Evolutionary conservation across 345 rosid genomes (phyloP).

Genomic region (Populus ilicifolia): DNA sequence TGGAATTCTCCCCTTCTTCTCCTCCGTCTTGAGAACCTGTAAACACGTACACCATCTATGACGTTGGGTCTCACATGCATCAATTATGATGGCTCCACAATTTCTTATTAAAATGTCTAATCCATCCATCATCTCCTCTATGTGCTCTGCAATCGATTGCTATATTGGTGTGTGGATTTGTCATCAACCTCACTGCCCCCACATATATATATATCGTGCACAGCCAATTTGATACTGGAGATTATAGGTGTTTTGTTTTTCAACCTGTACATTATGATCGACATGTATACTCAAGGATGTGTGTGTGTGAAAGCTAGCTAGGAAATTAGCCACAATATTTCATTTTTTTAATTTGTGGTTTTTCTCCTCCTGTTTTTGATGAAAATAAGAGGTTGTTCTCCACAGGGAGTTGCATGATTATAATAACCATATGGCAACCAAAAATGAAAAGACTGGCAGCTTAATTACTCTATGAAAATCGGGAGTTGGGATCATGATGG

Average conservation of each 20-base stretch:
- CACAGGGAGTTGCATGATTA: neutral
- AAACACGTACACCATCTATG: neutral
- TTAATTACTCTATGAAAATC: neutral
- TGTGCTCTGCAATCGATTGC: constrained; percentile 25
- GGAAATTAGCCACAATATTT: neutral
- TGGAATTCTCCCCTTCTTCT: constrained; percentile 15
- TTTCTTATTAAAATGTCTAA: constrained; percentile 10
- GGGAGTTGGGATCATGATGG: neutral
- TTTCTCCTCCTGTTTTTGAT: neutral
- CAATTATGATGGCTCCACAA: constrained; percentile 14
- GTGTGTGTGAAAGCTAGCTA: neutral
- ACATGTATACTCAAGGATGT: neutral
- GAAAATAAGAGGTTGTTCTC: neutral
- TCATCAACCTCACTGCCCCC: constrained; percentile 9
- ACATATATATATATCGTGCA: neutral
- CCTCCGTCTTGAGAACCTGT: neutral
- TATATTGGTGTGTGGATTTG: constrained; percentile 19
- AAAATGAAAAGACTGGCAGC: neutral
- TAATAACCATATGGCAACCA: neutral
- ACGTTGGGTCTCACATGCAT: constrained; percentile 27
- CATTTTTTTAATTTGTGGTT: neutral
- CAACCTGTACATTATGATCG: constrained; percentile 30
- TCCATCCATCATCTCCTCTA: constrained; percentile 5
- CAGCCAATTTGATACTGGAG: constrained; percentile 13
- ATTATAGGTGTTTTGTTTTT: constrained; percentile 2